A percentile compares a stretch with the other conserved stretches of the same genome.
phyloP scores from a whole-genome alignment of 2,329 filamentous ascomycete species.

The Leptographium flavum region DNA sequence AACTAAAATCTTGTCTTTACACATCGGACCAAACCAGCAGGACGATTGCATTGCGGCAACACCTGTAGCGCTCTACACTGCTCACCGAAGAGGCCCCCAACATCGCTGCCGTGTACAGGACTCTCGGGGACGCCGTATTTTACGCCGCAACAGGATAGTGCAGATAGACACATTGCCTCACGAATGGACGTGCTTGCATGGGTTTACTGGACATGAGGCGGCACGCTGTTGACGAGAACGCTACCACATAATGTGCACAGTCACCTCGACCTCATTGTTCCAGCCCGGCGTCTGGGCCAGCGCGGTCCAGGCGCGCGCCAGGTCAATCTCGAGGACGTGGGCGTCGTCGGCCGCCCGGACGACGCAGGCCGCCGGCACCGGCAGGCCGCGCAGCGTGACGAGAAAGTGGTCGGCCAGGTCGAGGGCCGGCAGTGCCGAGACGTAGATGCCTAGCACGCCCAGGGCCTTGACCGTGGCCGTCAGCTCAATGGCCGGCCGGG shows the following conservation, averaged over 20 bases:
- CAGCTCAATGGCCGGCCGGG: slow-evolving; percentile 47
- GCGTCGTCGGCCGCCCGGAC: slow-evolving; percentile 34
- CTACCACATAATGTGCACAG: slow-evolving; percentile 41
- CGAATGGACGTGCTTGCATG: no score
- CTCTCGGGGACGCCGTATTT: no score
- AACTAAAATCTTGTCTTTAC: no score
- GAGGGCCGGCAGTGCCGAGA: slow-evolving; percentile 51
- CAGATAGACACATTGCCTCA: no score
- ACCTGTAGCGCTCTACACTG: no score
- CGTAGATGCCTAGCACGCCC: slow-evolving; percentile 61
- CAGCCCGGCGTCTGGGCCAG: slow-evolving; percentile 56
- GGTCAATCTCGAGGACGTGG: slow-evolving; percentile 62
- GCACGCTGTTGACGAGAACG: no score
- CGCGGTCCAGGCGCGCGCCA: slow-evolving; percentile 63
- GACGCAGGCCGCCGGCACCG: slow-evolving; percentile 55
- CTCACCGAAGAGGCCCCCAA: no score
- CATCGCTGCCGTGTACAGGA: no score
- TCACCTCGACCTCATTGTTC: slow-evolving; percentile 66
- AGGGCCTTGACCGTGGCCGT: slow-evolving; percentile 65
- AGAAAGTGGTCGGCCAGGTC: slow-evolving; percentile 54
- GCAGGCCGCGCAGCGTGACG: slow-evolving; percentile 56
- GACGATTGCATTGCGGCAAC: no score
- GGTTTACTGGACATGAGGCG: no score
- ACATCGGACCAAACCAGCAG: no score
- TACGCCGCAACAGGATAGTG: no score